Evolutionary conservation across 2,329 filamentous ascomycete genomes (phyloP), one percentile per base, ranked within the genome.

Genomic region (Colletotrichum sp.): DNA sequence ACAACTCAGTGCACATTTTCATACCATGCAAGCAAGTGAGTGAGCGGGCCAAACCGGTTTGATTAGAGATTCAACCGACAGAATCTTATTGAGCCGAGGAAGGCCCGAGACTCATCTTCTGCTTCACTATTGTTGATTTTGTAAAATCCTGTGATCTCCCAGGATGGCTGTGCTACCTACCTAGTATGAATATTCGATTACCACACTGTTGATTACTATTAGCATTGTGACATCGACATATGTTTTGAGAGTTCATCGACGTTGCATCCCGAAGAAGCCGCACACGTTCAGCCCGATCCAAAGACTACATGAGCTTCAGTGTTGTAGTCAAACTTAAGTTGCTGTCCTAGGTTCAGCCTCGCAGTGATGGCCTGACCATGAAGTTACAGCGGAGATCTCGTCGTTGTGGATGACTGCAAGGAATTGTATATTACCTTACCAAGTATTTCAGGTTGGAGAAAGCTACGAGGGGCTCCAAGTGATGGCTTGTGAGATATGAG

Each of bases 121-220:
- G 13, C 44, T 52, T 18, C n/a, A 52, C 6, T 21, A 4, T 12
- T 8, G 44, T 52, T 52, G 44, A 13, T 52, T 4, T 21, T 21
- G 44, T 52, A 13, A 52, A 52, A 1, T 13, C 1, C 1, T 21
- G n/a, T 13, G 12, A 13, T 4, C n/a, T 21, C n/a, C 1, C 44
- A 52, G 10, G n/a, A 2, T 21, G 44, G n/a, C n/a, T 13, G 44
- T 13, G n/a, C n/a, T 1, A 26, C 26, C 26, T 26, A 26, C 26
- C 26, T 26, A 26, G 26, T 26, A 13, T 10, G 39, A n/a, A 12
- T 5, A 4, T 8, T 52, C 10, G 44, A 21, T 1, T 52, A 6
- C n/a, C 13, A 21, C 10, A 5, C 13, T 0, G 3, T 52, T 21
- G 2, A 21, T 13, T 13, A 52, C n/a, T 0, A 21, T 13, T 3